Conservation (phyloP, 345 rosid genomes). For the Corymbia maculata region DNA sequence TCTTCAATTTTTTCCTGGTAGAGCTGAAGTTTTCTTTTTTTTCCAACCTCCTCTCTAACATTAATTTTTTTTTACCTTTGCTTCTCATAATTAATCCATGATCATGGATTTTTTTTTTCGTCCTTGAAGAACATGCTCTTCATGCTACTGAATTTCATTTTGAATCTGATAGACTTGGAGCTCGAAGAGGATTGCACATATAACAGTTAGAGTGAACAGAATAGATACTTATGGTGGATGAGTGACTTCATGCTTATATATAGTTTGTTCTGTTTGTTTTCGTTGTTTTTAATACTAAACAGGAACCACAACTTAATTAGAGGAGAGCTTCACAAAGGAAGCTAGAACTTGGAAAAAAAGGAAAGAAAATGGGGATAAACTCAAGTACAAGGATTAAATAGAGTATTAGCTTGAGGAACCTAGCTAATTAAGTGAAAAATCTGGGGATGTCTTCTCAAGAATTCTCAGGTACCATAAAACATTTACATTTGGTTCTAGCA, state of each 20-base stretch:
- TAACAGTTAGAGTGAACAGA: background rate
- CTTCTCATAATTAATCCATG: background rate
- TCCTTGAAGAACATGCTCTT: background rate
- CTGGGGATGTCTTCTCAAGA: background rate
- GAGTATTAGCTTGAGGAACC: background rate
- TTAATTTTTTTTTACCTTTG: background rate
- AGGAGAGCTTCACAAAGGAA: background rate
- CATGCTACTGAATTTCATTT: background rate
- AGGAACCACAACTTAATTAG: background rate
- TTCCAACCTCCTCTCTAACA: background rate
- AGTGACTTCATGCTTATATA: background rate
- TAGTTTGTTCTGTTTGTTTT: background rate
- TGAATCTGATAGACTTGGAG: background rate
- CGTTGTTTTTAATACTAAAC: background rate
- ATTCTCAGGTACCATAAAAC: background rate
- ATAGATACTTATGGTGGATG: background rate
- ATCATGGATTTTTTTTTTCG: background rate
- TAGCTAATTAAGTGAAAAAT: background rate
- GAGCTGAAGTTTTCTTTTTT: background rate
- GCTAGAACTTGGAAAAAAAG: no score
- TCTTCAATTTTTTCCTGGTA: background rate
- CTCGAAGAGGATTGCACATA: background rate
- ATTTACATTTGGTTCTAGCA: background rate
- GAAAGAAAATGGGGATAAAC: background rate
- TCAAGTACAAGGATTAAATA: background rate